A percentile compares a stretch with the other conserved stretches of the same genome.
Evolutionary conservation across 352 stramenopile species (phyloP).

Genomic region (Thalassiosira exigua): DNA sequence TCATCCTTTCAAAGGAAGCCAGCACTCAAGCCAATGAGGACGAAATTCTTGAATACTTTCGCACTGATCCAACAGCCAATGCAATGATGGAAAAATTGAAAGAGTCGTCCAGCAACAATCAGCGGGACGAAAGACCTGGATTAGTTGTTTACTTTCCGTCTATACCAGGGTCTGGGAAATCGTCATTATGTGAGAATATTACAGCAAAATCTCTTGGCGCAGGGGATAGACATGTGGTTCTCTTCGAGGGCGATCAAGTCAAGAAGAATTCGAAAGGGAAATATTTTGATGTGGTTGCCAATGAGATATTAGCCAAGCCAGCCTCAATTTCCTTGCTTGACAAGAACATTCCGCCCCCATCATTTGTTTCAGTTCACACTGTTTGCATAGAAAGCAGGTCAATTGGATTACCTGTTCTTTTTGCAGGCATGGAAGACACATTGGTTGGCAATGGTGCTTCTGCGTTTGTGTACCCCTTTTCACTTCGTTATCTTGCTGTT

Average conservation of each 20-base stretch:
- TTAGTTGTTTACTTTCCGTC: constrained; percentile 78
- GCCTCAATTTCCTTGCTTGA: constrained; percentile 68
- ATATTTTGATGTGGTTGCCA: constrained; percentile 62
- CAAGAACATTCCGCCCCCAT: constrained; percentile 77
- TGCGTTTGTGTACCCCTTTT: constrained; percentile 78
- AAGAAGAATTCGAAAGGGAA: constrained; percentile 52
- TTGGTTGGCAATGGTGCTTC: constrained; percentile 31
- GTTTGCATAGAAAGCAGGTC: constrained; percentile 51
- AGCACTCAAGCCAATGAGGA: constrained; percentile 1
- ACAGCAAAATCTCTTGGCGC: constrained; percentile 14
- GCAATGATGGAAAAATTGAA: constrained; percentile 26
- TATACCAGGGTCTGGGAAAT: constrained; percentile 83
- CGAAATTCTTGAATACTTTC: constrained; percentile 26
- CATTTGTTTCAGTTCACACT: constrained; percentile 55
- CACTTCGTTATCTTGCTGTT: constrained; percentile 70
- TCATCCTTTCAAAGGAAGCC: constrained; percentile 33
- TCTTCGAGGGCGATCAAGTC: constrained; percentile 66
- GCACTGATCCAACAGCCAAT: constrained; percentile 10
- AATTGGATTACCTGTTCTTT: constrained; percentile 63
- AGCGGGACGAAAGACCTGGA: constrained; percentile 46
- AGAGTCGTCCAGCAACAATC: neutral
- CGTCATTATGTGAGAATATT: constrained; percentile 54
- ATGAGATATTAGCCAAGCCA: constrained; percentile 45
- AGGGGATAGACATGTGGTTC: constrained; percentile 35
- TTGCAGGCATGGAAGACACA: constrained; percentile 50